Evolutionary conservation across 164 flowering plant species (phyloP).

Genomic region (Akebia trifoliata): DNA sequence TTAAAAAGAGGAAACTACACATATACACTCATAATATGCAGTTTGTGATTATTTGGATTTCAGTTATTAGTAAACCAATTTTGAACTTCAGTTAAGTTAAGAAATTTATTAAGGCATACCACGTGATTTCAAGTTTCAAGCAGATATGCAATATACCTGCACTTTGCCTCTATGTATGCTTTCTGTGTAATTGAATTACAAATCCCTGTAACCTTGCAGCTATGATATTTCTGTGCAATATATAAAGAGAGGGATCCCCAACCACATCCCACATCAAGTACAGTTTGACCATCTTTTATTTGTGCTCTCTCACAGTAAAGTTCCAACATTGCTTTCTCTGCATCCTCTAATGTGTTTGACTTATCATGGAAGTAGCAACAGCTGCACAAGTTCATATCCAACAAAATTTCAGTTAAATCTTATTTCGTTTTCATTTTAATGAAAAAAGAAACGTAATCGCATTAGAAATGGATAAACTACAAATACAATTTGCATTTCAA

Average conservation of each 20-base stretch:
- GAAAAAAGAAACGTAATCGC: too few relatives aligned
- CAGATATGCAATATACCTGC: conserved; percentile 39
- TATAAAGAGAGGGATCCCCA: conserved; percentile 86
- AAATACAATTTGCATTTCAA: too few relatives aligned
- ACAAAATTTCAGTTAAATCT: background rate
- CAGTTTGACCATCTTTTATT: conserved; percentile 74
- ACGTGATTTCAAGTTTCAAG: too few relatives aligned
- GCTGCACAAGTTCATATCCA: conserved; percentile 35
- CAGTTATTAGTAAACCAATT: too few relatives aligned
- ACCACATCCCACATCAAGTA: conserved; percentile 97
- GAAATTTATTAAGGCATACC: too few relatives aligned
- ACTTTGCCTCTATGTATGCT: conserved; percentile 64
- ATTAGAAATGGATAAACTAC: too few relatives aligned
- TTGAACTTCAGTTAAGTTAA: background rate
- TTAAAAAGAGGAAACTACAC: background rate
- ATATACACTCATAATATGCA: too few relatives aligned
- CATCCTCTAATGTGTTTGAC: conserved; percentile 69
- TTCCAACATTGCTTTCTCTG: conserved; percentile 86
- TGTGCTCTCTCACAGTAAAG: conserved; percentile 83
- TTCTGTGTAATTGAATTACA: conserved; percentile 89
- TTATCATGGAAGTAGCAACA: conserved; percentile 71
- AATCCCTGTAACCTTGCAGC: conserved; percentile 77
- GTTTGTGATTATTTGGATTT: too few relatives aligned
- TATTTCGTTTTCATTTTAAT: too few relatives aligned
- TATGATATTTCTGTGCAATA: conserved; percentile 70